Percentiles rank a stretch among this genome's conserved stretches.
phyloP scores from a whole-genome alignment of 495 filamentous ascomycete genomes.

The Tuber melanosporum region DNA sequence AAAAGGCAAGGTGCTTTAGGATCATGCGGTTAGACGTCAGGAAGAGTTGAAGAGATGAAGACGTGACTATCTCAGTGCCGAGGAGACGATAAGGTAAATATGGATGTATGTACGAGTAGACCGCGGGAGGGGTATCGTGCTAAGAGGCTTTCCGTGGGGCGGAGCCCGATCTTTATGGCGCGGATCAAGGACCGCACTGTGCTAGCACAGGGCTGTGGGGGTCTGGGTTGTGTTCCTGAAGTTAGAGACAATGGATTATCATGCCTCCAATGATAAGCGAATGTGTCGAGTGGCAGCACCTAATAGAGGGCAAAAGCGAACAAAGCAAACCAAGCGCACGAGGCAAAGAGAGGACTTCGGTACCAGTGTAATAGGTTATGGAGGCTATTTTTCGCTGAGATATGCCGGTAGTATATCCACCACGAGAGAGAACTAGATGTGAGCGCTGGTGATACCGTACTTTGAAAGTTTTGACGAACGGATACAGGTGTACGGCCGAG shows the following conservation, averaged over 20 bases:
- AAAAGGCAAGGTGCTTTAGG: conserved; percentile 15
- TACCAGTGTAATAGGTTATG: background rate
- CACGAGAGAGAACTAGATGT: background rate
- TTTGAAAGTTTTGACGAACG: background rate
- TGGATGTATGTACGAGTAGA: conserved; percentile 4
- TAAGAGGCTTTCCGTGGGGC: conserved; percentile 26
- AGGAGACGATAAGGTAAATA: conserved; percentile 27
- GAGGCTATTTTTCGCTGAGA: background rate
- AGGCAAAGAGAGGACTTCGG: background rate
- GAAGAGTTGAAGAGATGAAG: conserved; percentile 18
- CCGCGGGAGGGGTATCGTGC: background rate
- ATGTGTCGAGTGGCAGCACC: background rate
- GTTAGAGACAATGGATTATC: background rate
- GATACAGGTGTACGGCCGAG: background rate
- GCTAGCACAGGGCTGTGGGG: conserved; percentile 5
- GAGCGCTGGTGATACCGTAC: background rate
- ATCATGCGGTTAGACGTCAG: conserved; percentile 16
- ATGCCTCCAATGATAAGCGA: background rate
- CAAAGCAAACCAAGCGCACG: background rate
- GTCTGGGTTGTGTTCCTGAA: conserved; percentile 11
- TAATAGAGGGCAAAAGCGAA: too few species aligned
- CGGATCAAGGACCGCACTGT: conserved; percentile 16
- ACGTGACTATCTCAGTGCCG: conserved; percentile 27
- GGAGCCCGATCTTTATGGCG: conserved; percentile 29
- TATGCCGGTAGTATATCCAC: background rate